Base-by-base conservation (phyloP, 345 rosid genomes). In the Luvunga scandens region DNA sequence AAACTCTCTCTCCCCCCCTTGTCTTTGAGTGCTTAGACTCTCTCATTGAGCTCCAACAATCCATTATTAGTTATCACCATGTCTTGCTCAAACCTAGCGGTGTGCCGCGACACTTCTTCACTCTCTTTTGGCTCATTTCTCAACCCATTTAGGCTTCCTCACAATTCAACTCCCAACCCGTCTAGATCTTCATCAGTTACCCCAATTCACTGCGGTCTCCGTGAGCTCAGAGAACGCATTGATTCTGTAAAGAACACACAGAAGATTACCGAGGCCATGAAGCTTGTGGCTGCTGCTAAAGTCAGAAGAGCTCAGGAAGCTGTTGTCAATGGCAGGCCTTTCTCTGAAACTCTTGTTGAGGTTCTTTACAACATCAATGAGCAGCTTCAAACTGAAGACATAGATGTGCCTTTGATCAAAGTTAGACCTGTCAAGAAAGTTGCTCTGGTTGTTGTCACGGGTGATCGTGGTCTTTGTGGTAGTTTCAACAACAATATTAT, bases 241-340 rank as follows among this genome's bases (percentile, higher is more conserved):
- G 91, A 83, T 45, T 93, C 99, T 0, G 98, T 96, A 56, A 91
- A 88, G 83, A 93, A 92, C 88, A 96, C 99, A 7, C 95, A 95
- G 87, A 95, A 92, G 90, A 92, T 95, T 93, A 95, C 99, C 0
- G 97, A 95, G 83, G 98, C 99, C 24, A 95, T 95, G 99, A 95
- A 95, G 86, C 94, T 95, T 9, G 98, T 95, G 14, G 96, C 99
- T 0, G 98, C 99, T 2, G 99, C 99, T 1, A 95, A 95, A 84
- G 99, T 95, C 81, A 86, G 98, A 79, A 88, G 99, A 83, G 99
- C 99, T 34, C 99, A 95, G 73, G 99, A 95, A 83, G 98, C 98
- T 19, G 97, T 95, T 22, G 97, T 95, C 48, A 95, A 91, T 6
- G 94, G 92, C 2, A 56, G 99, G 57, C 98, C 99, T 12, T 95